Conservation (phyloP, 139 green algal species). For the Spirogloea muscicola region DNA sequence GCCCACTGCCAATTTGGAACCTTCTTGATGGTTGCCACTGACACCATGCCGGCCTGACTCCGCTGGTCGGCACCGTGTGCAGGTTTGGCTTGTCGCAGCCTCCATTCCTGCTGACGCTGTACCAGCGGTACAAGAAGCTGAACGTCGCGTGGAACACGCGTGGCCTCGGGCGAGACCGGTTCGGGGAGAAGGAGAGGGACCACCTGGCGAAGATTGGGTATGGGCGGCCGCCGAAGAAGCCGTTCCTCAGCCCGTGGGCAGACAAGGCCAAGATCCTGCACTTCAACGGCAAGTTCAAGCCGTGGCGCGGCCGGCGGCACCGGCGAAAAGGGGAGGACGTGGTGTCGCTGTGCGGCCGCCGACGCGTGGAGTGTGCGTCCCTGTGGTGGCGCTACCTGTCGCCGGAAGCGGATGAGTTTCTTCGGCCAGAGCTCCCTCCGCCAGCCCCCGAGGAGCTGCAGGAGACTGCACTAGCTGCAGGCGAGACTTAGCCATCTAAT, state of each 20-base stretch:
- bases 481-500: too few species aligned
- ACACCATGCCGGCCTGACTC: background rate
- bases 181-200: slow-evolving; percentile 17
- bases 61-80: background rate
- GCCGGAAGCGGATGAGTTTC: too few species aligned
- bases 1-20: too few species aligned
- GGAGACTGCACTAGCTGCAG: too few species aligned
- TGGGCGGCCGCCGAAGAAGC: background rate
- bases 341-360: slow-evolving; percentile 13
- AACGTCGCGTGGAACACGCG: slow-evolving; percentile 19
- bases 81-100: slow-evolving; percentile 32
- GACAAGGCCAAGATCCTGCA: slow-evolving; percentile 24
- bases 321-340: background rate
- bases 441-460: too few species aligned
- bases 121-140: slow-evolving; percentile 36
- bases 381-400: slow-evolving; percentile 34
- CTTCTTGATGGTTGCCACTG: too few species aligned
- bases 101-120: slow-evolving; percentile 21
- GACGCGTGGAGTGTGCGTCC: background rate
- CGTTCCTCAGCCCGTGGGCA: slow-evolving; percentile 20
- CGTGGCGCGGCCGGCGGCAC: slow-evolving; percentile 2
- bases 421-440: too few species aligned
- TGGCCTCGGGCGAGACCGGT: slow-evolving; percentile 26
- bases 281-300: slow-evolving; percentile 34
- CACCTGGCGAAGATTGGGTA: slow-evolving; percentile 8